phyloP scores from a whole-genome alignment of 2,329 filamentous ascomycete genomes.

The Fusarium albidum region DNA sequence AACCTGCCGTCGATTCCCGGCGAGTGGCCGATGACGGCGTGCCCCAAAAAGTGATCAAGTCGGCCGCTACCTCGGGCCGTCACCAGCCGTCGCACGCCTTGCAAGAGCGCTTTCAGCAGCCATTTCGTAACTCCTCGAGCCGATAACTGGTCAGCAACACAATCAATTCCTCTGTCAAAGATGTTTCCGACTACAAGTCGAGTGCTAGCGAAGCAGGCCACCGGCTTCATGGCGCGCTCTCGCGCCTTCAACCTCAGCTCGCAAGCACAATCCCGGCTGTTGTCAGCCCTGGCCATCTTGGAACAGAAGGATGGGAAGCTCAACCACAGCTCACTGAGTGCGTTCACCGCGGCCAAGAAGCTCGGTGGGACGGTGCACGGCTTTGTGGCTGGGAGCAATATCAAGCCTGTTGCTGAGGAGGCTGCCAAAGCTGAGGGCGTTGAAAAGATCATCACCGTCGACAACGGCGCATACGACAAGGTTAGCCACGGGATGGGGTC shows the following conservation, averaged over 20 bases:
- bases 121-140: constrained; percentile 16
- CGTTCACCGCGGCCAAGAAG: constrained; percentile 85
- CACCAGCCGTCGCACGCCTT: constrained; percentile 45
- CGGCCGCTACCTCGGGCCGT: constrained; percentile 49
- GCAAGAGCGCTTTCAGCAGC: constrained; percentile 12
- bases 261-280: constrained; percentile 57
- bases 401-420: constrained; percentile 79
- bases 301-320: constrained; percentile 93
- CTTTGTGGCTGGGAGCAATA: constrained; percentile 84
- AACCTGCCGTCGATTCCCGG: constrained; percentile 36
- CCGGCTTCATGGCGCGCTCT: constrained; percentile 39
- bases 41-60: constrained; percentile 20
- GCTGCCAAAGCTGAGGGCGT: constrained; percentile 89
- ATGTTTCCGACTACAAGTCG: constrained; percentile 46
- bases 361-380: constrained; percentile 86
- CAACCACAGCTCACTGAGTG: constrained; percentile 81
- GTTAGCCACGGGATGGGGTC: constrained; percentile 52
- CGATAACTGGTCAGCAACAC: constrained; percentile 24
- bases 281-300: constrained; percentile 89
- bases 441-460: constrained; percentile 89
- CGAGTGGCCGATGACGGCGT: constrained; percentile 40
- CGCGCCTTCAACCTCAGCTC: constrained; percentile 39
- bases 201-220: constrained; percentile 38
- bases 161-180: constrained; percentile 28
- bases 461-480: constrained; percentile 93